Conservation (phyloP, 2,329 filamentous ascomycete genomes). For the Aspergillus pseudonomiae region DNA sequence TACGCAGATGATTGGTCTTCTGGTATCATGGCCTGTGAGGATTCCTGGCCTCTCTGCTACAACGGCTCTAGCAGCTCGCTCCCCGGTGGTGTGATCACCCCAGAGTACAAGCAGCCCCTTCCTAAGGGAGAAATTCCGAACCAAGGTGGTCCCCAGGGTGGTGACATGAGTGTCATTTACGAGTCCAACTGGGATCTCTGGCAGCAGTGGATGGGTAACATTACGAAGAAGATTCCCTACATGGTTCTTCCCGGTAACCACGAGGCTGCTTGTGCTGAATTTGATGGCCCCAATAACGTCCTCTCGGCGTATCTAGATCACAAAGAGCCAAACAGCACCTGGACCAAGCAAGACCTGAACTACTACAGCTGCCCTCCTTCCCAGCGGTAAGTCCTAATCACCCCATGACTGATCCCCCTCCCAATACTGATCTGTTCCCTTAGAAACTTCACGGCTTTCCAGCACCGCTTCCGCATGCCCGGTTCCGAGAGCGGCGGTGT, state of each 20-base stretch:
- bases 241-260: conserved; percentile 58
- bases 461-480: conserved; percentile 57
- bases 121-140: conserved; percentile 50
- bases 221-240: conserved; percentile 51
- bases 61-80: conserved; percentile 50
- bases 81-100: conserved; percentile 38
- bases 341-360: conserved; percentile 41
- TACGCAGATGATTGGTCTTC: conserved; percentile 57
- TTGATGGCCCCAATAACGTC: conserved; percentile 50
- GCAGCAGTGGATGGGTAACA: conserved; percentile 53
- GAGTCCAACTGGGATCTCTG: conserved; percentile 57
- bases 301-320: conserved; percentile 53
- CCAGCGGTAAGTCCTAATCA: conserved; percentile 40
- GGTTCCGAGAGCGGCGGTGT: conserved; percentile 52
- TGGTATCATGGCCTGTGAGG: conserved; percentile 54
- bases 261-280: conserved; percentile 53
- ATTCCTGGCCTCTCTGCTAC: conserved; percentile 56
- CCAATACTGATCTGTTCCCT: too few relatives aligned
- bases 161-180: conserved; percentile 54
- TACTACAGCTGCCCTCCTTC: conserved; percentile 58
- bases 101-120: conserved; percentile 49
- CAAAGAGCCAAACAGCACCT: conserved; percentile 46
- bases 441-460: conserved; percentile 55
- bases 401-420: too few relatives aligned
- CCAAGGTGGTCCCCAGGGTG: conserved; percentile 52